phyloP scores from a whole-genome alignment of 2,329 filamentous ascomycete species.

The Aspergillus melleus region DNA sequence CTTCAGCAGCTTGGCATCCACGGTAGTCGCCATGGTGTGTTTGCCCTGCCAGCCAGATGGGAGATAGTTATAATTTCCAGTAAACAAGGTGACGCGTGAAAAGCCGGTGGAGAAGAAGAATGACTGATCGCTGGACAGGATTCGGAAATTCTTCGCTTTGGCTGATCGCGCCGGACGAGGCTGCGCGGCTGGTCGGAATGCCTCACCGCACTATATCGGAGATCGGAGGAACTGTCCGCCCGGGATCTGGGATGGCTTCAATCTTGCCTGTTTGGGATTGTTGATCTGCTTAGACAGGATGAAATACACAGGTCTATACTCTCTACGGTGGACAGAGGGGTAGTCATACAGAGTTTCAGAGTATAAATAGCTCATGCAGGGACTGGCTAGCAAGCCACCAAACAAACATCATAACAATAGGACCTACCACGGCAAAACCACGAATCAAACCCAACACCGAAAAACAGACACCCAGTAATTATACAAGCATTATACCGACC shows the following conservation, averaged over 20 bases:
- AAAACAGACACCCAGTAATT: not conserved
- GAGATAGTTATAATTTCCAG: not conserved
- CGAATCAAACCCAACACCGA: too few species aligned
- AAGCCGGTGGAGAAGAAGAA: not conserved
- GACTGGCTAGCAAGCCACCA: not conserved
- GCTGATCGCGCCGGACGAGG: not conserved
- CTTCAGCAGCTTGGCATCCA: slow-evolving; percentile 85
- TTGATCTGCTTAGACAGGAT: too few species aligned
- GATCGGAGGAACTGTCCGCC: not conserved
- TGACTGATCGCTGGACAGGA: not conserved
- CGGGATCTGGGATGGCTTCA: slow-evolving; percentile 11
- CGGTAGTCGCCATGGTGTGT: slow-evolving; percentile 69
- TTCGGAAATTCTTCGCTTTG: not conserved
- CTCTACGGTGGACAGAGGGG: too few species aligned
- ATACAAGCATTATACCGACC: not conserved
- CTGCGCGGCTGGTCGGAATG: slow-evolving; percentile 12
- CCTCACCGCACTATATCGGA: not conserved
- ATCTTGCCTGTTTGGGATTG: slow-evolving; percentile 6
- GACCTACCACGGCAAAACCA: too few species aligned
- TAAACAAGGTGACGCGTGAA: slow-evolving; percentile 7
- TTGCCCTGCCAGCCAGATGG: slow-evolving; percentile 35
- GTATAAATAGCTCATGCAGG: not conserved
- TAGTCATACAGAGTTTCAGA: too few species aligned
- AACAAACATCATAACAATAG: too few species aligned
- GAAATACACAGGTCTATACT: too few species aligned